Base-by-base conservation (phyloP, 768 basidiomycete genomes). In the Boletus insuetus region DNA sequence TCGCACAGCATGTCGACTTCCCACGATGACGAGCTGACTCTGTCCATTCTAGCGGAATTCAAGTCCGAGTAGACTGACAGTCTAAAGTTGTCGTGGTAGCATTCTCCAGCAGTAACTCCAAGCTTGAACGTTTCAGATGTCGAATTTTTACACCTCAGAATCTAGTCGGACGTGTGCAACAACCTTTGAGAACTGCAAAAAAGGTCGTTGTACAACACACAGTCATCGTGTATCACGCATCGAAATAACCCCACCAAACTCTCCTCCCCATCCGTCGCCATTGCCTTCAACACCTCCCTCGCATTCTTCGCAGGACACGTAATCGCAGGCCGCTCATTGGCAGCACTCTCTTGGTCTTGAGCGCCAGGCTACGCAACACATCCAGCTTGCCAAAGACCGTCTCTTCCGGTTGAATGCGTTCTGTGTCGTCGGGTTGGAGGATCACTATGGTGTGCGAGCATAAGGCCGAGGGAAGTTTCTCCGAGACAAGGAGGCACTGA, bases 301-400 rank as follows among this genome's bases (percentile, higher is more conserved):
- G 94, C 87, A 65, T 95, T 92, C 42, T 93, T 76, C 8, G 91
- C 88, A 0, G 91, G 92, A 44, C 92, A 77, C 11, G 89, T 79
- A 41, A 95, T 83, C 19, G 80, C 77, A 3, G 89, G 83, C 37
- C 81, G 81, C 41, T 94, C 91, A 56, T 79, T 84, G 3, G 78
- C 82, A 1, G 82, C 79, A 62, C 86, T 83, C 58, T 88, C 49
- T 84, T 74, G 4, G 89, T 78, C 68, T 94, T 94, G 68, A 86
- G 82, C 0, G 87, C 83, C 3, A 94, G 82, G 13, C 73, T 79
- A 7, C 79, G 79, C 32, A 88, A 71, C 7, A 88, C 61, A 4
- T 79, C 78, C 3, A 91, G 75, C 49, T 72, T 87, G 80, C 79
- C 94, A 86, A 26, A 91, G 66, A 53, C 81, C 79, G 16, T 82